A percentile compares a stretch with the other conserved stretches of the same genome.
Conservation (phyloP, 768 basidiomycete species). For the Coprinopsis cinerea region DNA sequence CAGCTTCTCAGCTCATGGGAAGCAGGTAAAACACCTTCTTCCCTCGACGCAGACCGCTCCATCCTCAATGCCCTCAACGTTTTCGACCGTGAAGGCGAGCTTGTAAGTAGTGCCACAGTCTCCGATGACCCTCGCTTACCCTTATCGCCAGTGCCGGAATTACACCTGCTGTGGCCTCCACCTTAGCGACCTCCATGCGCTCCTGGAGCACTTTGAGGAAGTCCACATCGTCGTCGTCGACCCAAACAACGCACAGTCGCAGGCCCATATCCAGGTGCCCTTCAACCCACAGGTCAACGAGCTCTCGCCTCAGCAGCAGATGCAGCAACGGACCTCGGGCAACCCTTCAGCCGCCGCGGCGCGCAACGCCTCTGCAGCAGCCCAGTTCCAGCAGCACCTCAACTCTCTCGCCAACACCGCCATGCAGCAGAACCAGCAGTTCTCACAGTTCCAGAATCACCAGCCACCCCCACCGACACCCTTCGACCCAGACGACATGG, state of each 20-base stretch:
- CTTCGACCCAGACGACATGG: slow-evolving; percentile 80
- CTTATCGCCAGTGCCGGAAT: slow-evolving; percentile 58
- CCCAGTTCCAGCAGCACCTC: slow-evolving; percentile 8
- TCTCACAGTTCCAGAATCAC: slow-evolving; percentile 14
- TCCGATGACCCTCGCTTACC: slow-evolving; percentile 1
- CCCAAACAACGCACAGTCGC: slow-evolving; percentile 26
- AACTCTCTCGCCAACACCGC: slow-evolving; percentile 1
- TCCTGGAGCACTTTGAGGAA: slow-evolving; percentile 90
- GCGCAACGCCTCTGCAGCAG: slow-evolving; percentile 3
- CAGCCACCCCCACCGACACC: slow-evolving; percentile 30
- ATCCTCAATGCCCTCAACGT: slow-evolving; percentile 63
- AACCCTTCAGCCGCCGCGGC: slow-evolving; percentile 4
- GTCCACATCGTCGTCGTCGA: slow-evolving; percentile 76
- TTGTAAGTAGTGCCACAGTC: slow-evolving; percentile 38
- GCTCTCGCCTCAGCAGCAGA: slow-evolving; percentile 18
- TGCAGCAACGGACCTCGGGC: slow-evolving; percentile 13
- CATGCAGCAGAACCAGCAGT: slow-evolving; percentile 9
- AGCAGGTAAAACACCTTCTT: slow-evolving; percentile 37
- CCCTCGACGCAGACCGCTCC: slow-evolving; percentile 42
- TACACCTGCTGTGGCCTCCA: slow-evolving; percentile 87
- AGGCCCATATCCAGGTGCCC: slow-evolving; percentile 39
- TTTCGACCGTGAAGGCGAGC: slow-evolving; percentile 66
- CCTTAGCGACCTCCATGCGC: slow-evolving; percentile 47
- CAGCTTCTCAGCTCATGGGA: slow-evolving; percentile 18
- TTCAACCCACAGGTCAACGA: slow-evolving; percentile 37